Evolutionary conservation across 2,329 filamentous ascomycete genomes (phyloP).

Genomic region (Beauveria caledonica): DNA sequence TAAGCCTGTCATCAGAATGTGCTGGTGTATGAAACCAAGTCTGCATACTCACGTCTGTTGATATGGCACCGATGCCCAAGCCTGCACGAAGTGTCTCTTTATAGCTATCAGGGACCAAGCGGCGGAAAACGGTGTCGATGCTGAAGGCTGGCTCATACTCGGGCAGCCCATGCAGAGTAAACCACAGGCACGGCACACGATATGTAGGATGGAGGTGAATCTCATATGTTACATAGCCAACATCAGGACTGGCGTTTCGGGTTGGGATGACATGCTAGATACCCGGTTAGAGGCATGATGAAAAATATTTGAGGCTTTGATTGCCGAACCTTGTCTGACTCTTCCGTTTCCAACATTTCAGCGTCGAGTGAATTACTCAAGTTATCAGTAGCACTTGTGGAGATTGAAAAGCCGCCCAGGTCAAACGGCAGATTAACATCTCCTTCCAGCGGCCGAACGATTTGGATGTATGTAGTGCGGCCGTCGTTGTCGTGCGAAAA

Average conservation of each 20-base stretch:
- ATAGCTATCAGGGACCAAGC: constrained; percentile 60
- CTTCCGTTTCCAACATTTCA: constrained; percentile 43
- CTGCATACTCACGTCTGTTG: constrained; percentile 57
- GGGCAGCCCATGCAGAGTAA: constrained; percentile 54
- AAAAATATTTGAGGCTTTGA: neutral
- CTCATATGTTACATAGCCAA: constrained; percentile 57
- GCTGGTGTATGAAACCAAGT: neutral
- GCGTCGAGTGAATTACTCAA: constrained; percentile 27
- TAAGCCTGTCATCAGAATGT: constrained; percentile 9
- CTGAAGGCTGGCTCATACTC: constrained; percentile 48
- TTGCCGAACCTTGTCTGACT: constrained; percentile 39
- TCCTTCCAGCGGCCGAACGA: constrained; percentile 44
- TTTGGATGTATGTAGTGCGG: constrained; percentile 47
- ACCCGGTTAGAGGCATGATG: constrained; percentile 16
- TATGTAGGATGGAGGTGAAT: constrained; percentile 70
- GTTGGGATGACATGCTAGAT: constrained; percentile 33
- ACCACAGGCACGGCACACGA: constrained; percentile 67
- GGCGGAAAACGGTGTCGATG: constrained; percentile 62
- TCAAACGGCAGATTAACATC: constrained; percentile 38
- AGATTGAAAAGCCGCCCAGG: constrained; percentile 39
- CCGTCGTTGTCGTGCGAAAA: constrained; percentile 32
- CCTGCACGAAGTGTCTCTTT: constrained; percentile 48
- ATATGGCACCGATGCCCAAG: constrained; percentile 64
- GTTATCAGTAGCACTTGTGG: constrained; percentile 17
- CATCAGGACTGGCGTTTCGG: constrained; percentile 23